Evolutionary conservation across 1,139 yeast species (phyloP), one percentile per base, ranked within the genome.

Genomic region (Candida neerlandica): DNA sequence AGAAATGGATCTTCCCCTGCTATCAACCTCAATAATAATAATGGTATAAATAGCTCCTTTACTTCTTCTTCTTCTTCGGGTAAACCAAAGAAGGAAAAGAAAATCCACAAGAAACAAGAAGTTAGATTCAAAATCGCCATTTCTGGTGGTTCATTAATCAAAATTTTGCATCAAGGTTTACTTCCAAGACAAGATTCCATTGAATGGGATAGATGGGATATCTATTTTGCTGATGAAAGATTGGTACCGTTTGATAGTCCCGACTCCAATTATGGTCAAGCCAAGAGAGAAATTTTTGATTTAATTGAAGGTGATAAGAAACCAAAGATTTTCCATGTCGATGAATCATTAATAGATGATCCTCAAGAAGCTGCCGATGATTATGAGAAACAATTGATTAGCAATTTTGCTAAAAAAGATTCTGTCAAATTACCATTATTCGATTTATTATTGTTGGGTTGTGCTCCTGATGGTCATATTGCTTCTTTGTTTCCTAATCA

Each of bases 401-500:
- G 80, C 61, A 95, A 94, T 47, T 94, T 94, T 73, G 99, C 99
- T n/a, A 89, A 88, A 51, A 92, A 94, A 65, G 98, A 92, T 67
- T 86, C 96, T 15, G 98, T 94, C 52, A 91, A 92, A 69, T 78
- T 92, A 55, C 99, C 99, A 51, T 85, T 89, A 83, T 94, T 94
- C 72, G 99, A 94, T 68, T 73, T 94, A 53, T 80, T 94, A 55
- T 74, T 94, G 56, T 77, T 94, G 54, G 99, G 99, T 18, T 92
- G 98, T 76, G 99, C 99, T 0, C 99, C 99, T 3, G 99, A 94
- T 67, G 99, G 99, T 26, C 99, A 94, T 66, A 89, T 92, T 61
- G 97, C 98, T 48, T 90, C 97, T 23, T 79, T 94, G 52, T 94
- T 94, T 75, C 99, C 99, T 15, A 87, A 88, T 63, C 95, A 89